Base-by-base conservation (phyloP, 441 rosid genomes). In the Macaranga tanarius region DNA sequence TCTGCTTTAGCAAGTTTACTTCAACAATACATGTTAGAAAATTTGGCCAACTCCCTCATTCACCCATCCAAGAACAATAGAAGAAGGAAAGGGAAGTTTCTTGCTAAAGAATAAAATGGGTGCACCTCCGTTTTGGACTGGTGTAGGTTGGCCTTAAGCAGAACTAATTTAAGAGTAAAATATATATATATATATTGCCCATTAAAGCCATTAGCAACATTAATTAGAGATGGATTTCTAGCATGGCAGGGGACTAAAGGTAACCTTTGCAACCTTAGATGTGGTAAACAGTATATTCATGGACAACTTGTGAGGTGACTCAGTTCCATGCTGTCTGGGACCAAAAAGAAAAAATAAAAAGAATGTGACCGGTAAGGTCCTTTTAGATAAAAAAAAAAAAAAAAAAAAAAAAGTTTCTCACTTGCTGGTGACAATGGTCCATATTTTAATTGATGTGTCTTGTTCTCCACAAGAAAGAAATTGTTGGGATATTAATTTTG, bases 301-400 rank as follows among this genome's bases (percentile, higher is more conserved):
- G 77, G 64, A 40, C 74, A 65, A 26, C 54, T 66, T 48, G 65
- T 50, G 72, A 56, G 75, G 51, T 58, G 72, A 61, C 62, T 71
- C 67, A 31, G 34, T 5, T 31, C 34, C 34, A 31, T 31, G 4
- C 5, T 31, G 34, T 31, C 34, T 31, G 5, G 34, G 34, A 31
- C 2, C 34, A 34, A 34, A 34, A 5, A 34, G 38, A 34, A 34
- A 34, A 34, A 34, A 34, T 3, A 34, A 4, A 34, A 7, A 34
- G 7, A 34, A 34, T 34, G 38, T 34, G 38, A 34, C 38, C 38
- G 6, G 2, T 34, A 34, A 34, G 38, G 38, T 34, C 38, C 38
- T 34, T 34, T 34, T 34, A 34, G 38, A 34, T 34, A 5, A 34
- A 34, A 34, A 34, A n/a, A 5, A 34, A 34, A 34, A 34, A 5